Evolutionary conservation across 345 rosid species (phyloP), one percentile per base, ranked within the genome.

Genomic region (Durio zibethinus): DNA sequence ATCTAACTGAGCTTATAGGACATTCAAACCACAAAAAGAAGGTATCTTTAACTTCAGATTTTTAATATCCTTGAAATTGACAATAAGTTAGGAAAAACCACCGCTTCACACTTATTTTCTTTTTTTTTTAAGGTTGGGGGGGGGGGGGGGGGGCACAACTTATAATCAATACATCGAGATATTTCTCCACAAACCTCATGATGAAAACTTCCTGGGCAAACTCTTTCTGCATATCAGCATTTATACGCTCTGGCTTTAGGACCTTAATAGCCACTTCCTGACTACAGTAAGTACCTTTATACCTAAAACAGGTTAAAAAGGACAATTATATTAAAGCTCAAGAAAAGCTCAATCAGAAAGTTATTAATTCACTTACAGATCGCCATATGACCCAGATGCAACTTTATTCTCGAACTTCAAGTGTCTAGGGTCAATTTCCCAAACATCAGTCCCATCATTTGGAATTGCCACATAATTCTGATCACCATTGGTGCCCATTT

Each of bases 191-290:
- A 77, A 84, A 95, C 99, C 99, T 92, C 98, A 95, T 90, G 71
- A 95, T 95, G 72, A 78, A 95, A 73, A 95, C 99, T 89, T 95
- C 99, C 85, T 93, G 99, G 25, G 97, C 93, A 84, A 95, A 95
- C 84, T 95, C 99, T 81, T 85, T 92, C 85, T 90, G 93, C 88
- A 93, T 53, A 81, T 93, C 97, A 42, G 93, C 84, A 86, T 90
- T 87, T 79, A 93, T 77, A 63, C 92, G 96, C 84, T 95, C 99
- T n/a, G 97, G 85, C 88, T 93, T 93, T 79, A 95, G 91, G 82
- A 95, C 87, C 87, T 95, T 95, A 81, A 95, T 93, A 68, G 99
- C 99, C 59, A 95, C 98, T 79, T 92, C 99, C 89, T 95, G 99
- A 85, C 97, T 88, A 73, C 91, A 92, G 70, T 93, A 95, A 72